Base-by-base conservation (phyloP, 805 yeast genomes). In the Blastobotrys attinorum region DNA sequence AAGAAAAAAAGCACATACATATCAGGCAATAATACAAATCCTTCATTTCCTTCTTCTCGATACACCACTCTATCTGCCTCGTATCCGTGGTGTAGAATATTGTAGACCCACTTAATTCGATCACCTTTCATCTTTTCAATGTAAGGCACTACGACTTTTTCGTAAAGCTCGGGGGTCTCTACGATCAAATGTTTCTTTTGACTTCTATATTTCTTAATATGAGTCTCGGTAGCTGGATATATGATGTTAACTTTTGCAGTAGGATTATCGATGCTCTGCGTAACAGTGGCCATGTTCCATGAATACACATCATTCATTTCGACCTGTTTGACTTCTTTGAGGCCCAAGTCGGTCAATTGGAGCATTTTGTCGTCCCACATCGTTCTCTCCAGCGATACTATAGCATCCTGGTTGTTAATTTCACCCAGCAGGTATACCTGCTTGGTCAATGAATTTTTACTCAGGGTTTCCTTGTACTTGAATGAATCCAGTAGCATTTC, bases 191-290 rank as follows among this genome's bases (percentile, higher is more conserved):
- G 87, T 25, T 60, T 54, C n/a, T 62, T 63, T 52, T 83, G 87
- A 11, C 62, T 66, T n/a, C 75, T 69, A 59, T 76, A 86, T 64
- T 92, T 92, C 38, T 72, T 72, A 38, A 92, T 78, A 59, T 92
- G 98, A 3, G 80, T 75, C 39, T 77, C 79, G 0, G 96, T 83
- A 0, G 97, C 97, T 1, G 98, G 98, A 60, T 76, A 87, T 21
- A 90, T 79, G 44, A 90, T 53, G 52, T 82, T 87, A 44, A 86
- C 54, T 56, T 89, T 88, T 13, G 81, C 80, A 0, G 78, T 72
- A 1, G 94, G 85, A 0, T 53, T 50, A 0, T 64, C 66, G 20
- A 57, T 25, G 39, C 71, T 66, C 49, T 76, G 81, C 2, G 53
- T 52, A 34, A 82, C 50, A 1, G 72, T 60, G 1, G 76, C 75